These are phyloP conservation scores for Fistulina hepatica DNA, from an alignment of 1,284 basidiomycete genomes.

Conservation along the genomic window DNA sequence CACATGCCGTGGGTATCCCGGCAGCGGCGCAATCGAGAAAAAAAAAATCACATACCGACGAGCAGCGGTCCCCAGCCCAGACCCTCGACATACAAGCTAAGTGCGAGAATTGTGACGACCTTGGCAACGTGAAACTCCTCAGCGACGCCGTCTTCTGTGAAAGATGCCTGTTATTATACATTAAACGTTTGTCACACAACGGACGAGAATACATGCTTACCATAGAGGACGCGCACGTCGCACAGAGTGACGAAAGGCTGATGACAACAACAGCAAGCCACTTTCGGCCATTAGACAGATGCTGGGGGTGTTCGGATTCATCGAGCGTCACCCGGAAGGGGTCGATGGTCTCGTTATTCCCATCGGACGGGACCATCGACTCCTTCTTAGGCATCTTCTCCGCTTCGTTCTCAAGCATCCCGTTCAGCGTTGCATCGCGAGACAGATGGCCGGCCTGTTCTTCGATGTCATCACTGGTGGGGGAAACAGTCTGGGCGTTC, in stretches of 20 bases:
- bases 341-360: neutral
- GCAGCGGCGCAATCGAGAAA: slow-evolving; percentile 8
- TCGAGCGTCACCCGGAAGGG: slow-evolving; percentile 1
- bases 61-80: slow-evolving; percentile 38
- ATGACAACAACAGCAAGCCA: slow-evolving; percentile 51
- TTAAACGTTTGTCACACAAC: neutral
- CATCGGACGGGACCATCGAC: no score
- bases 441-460: no score
- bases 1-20: neutral
- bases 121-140: slow-evolving; percentile 48
- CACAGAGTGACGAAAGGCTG: slow-evolving; percentile 44
- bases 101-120: slow-evolving; percentile 56
- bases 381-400: no score
- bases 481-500: no score
- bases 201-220: slow-evolving; percentile 28
- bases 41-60: slow-evolving; percentile 26
- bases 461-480: no score
- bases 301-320: neutral
- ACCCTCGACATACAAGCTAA: slow-evolving; percentile 57
- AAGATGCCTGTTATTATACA: slow-evolving; percentile 38
- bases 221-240: slow-evolving; percentile 63
- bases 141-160: slow-evolving; percentile 53
- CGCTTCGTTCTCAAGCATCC: no score
- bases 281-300: slow-evolving; percentile 22
- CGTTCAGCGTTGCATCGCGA: no score